These are phyloP conservation scores for Saccharomycopsis hybrid DNA, from an alignment of 1,139 yeast species.

Conservation along the genomic window DNA sequence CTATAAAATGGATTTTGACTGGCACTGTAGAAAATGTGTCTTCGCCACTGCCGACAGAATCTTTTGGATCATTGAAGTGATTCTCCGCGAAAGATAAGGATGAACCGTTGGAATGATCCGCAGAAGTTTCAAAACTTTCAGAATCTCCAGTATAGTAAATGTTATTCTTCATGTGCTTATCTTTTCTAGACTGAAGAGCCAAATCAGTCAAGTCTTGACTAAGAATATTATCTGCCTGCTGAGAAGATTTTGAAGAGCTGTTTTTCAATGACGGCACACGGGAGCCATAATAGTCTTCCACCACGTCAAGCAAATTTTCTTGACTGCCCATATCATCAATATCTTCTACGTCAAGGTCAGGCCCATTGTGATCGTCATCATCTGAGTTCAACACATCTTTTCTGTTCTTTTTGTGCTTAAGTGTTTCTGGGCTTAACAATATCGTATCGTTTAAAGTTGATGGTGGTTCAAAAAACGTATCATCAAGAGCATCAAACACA, in stretches of 20 bases:
- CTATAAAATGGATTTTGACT: slow-evolving; percentile 19
- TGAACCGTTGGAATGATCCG: slow-evolving; percentile 28
- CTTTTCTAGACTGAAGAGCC: slow-evolving; percentile 21
- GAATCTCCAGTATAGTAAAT: too few species aligned
- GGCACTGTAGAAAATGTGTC: slow-evolving; percentile 13
- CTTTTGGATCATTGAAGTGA: slow-evolving; percentile 35
- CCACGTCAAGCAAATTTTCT: slow-evolving; percentile 6
- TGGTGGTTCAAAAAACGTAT: slow-evolving; percentile 4
- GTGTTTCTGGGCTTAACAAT: neutral
- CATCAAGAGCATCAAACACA: slow-evolving; percentile 19
- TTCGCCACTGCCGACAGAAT: slow-evolving; percentile 9
- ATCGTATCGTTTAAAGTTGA: neutral
- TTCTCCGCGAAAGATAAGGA: slow-evolving; percentile 36
- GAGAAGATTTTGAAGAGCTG: slow-evolving; percentile 1
- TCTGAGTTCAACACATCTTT: too few species aligned
- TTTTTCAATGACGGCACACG: neutral
- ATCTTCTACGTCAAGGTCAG: neutral
- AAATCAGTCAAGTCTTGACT: slow-evolving; percentile 31
- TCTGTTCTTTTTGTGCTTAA: too few species aligned
- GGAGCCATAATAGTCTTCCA: slow-evolving; percentile 18
- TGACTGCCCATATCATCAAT: too few species aligned
- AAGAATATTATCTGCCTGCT: slow-evolving; percentile 28
- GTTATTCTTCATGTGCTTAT: too few species aligned
- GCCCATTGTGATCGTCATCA: neutral
- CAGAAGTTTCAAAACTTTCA: too few species aligned